phyloP scores from a whole-genome alignment of 176 grass and related monocot species.

The Sorghum bicolor region Sorghum_bicolor_NCBIv3 NC_012875.2:48195501-48196000 shows the following conservation, averaged over 20 bases:
- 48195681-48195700: conserved; percentile 80
- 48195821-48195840: conserved; percentile 28
- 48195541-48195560: conserved; percentile 86
- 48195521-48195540: conserved; percentile 71
- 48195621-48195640: conserved; percentile 81
- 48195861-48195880: not conserved
- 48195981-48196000: conserved; percentile 82
- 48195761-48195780: conserved; percentile 68
- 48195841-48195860: not conserved
- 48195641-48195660: conserved; percentile 76
- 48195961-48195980: conserved; percentile 84
- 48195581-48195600: conserved; percentile 74
- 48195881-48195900: not conserved
- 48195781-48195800: conserved; percentile 66
- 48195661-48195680: conserved; percentile 83
- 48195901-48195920: conserved; percentile 51
- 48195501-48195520: not conserved
- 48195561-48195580: conserved; percentile 81
- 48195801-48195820: conserved; percentile 82
- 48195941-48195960: conserved; percentile 66
- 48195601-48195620: conserved; percentile 74
- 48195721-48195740: conserved; percentile 83
- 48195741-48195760: conserved; percentile 54
- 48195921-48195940: conserved; percentile 58
- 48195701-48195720: conserved; percentile 83